phyloP scores from a whole-genome alignment of 176 grass and related monocot genomes.

The Puya raimondii region DNA sequence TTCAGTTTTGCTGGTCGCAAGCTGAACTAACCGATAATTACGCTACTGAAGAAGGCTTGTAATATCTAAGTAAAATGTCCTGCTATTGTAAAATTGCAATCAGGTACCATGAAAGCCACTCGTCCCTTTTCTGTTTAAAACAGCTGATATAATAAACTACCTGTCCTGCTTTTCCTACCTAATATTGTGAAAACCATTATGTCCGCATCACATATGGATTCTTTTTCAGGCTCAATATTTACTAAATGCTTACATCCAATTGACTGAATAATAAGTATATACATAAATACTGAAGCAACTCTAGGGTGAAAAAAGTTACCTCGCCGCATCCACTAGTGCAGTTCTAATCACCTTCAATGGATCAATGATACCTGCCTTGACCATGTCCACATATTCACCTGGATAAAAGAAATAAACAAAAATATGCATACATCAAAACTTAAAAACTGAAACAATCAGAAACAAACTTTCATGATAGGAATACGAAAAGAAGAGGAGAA shows the following conservation, averaged over 20 bases:
- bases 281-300: background rate
- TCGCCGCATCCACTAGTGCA: constrained; percentile 94
- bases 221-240: background rate
- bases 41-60: no score
- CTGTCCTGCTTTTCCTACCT: no score
- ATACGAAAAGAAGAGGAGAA: background rate
- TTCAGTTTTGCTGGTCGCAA: no score
- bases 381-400: constrained; percentile 98
- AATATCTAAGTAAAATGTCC: no score
- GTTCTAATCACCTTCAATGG: constrained; percentile 97
- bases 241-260: background rate
- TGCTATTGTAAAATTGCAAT: no score
- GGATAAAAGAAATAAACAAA: background rate
- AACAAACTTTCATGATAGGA: background rate
- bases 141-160: no score
- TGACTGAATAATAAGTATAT: background rate
- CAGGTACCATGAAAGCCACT: no score
- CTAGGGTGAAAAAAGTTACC: constrained; percentile 26
- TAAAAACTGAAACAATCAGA: background rate
- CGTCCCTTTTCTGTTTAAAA: no score
- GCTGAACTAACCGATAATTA: no score
- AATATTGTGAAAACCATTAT: no score
- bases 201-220: no score
- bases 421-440: background rate
- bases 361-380: constrained; percentile 93